These are phyloP conservation scores for Podospora comata DNA, from an alignment of 495 filamentous ascomycete genomes.

Conservation along the genomic window DNA sequence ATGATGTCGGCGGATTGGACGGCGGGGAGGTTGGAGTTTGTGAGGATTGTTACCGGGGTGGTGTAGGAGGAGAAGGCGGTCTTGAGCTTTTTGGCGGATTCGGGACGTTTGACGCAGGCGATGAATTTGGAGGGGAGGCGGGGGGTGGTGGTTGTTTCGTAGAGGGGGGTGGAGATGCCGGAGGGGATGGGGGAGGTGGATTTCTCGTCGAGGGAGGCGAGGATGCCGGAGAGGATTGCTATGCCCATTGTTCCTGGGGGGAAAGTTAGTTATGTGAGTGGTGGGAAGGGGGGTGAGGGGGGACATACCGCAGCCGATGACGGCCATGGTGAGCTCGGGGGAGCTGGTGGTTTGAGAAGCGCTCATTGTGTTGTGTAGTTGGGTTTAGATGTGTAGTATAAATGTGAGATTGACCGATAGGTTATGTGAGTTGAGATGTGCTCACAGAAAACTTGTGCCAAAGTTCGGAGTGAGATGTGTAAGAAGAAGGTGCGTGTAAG, in stretches of 20 bases:
- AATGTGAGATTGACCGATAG: not conserved
- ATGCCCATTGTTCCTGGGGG: slow-evolving; percentile 72
- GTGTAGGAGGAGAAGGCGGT: slow-evolving; percentile 53
- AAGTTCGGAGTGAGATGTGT: slow-evolving; percentile 6
- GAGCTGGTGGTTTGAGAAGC: slow-evolving; percentile 27
- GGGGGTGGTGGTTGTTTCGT: slow-evolving; percentile 47
- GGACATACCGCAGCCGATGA: slow-evolving; percentile 69
- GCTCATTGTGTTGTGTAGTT: slow-evolving; percentile 20
- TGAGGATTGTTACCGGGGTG: slow-evolving; percentile 41
- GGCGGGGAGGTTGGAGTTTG: slow-evolving; percentile 57
- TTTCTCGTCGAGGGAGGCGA: slow-evolving; percentile 56
- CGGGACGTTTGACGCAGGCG: slow-evolving; percentile 65
- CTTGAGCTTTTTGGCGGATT: slow-evolving; percentile 61
- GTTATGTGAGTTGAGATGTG: not conserved
- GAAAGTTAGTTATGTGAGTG: slow-evolving; percentile 6
- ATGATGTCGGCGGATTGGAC: slow-evolving; percentile 60
- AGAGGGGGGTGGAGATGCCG: slow-evolving; percentile 50
- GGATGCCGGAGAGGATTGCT: slow-evolving; percentile 78
- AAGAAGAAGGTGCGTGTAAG: not conserved
- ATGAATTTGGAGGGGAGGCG: slow-evolving; percentile 69
- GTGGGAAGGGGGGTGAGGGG: not conserved
- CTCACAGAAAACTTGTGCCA: not conserved
- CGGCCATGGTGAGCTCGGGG: slow-evolving; percentile 60
- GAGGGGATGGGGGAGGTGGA: slow-evolving; percentile 38
- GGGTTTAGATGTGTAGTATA: slow-evolving; percentile 6